phyloP scores from a whole-genome alignment of 495 filamentous ascomycete genomes.

The Clavariopsis aquatica region DNA sequence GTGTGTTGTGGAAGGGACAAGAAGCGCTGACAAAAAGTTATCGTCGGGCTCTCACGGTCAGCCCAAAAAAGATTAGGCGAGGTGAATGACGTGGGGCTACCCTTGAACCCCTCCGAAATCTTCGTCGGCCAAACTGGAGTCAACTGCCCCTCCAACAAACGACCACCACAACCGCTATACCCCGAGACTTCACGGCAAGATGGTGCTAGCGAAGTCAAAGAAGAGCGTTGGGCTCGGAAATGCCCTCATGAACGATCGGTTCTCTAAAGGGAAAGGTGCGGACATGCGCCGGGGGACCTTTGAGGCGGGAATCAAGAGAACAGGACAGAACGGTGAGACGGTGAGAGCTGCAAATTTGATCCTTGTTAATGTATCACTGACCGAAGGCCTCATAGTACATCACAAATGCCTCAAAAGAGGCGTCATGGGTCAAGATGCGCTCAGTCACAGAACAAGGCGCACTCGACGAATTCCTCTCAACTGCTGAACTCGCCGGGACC shows the following conservation, averaged over 20 bases:
- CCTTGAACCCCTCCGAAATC: background rate
- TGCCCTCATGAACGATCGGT: slow-evolving; percentile 90
- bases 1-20: slow-evolving; percentile 29
- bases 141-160: background rate
- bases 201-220: slow-evolving; percentile 95
- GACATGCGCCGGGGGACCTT: slow-evolving; percentile 51
- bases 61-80: slow-evolving; percentile 30
- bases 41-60: slow-evolving; percentile 1
- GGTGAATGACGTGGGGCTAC: slow-evolving; percentile 32
- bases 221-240: slow-evolving; percentile 90
- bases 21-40: slow-evolving; percentile 37
- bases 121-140: background rate
- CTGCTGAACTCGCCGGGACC: slow-evolving; percentile 92
- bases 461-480: slow-evolving; percentile 81
- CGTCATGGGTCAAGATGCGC: slow-evolving; percentile 93
- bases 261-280: slow-evolving; percentile 81
- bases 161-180: background rate
- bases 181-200: slow-evolving; percentile 44
- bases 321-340: slow-evolving; percentile 37
- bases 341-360: slow-evolving; percentile 26
- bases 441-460: slow-evolving; percentile 96
- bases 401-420: slow-evolving; percentile 64
- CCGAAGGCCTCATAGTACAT: slow-evolving; percentile 38
- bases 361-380: background rate
- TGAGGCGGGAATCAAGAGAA: slow-evolving; percentile 41